Percentiles rank a stretch among this genome's conserved stretches.
These are phyloP conservation scores for Berberis vulgaris DNA, from an alignment of 164 flowering plant genomes.

Conservation along the genomic window DNA sequence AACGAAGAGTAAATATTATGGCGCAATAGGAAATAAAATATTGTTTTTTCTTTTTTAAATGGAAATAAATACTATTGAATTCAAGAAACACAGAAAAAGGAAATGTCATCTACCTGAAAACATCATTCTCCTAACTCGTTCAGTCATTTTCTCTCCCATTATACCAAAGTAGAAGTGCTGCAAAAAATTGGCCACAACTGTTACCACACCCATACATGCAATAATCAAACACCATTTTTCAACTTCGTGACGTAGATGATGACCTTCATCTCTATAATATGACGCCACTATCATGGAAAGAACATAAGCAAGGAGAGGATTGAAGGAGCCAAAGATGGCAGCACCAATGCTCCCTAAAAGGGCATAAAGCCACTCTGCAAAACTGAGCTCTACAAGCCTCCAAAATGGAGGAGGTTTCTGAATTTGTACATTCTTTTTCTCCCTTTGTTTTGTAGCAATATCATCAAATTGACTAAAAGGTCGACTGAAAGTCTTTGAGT, in stretches of 20 bases:
- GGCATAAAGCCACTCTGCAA: slow-evolving; percentile 98
- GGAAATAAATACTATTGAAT: too few species aligned
- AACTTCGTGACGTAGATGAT: slow-evolving; percentile 47
- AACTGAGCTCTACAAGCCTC: slow-evolving; percentile 90
- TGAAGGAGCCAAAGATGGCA: slow-evolving; percentile 93
- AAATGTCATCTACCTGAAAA: slow-evolving; percentile 60
- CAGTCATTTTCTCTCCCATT: slow-evolving; percentile 99
- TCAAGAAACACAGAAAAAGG: not conserved
- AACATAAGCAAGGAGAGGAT: slow-evolving; percentile 94
- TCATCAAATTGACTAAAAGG: slow-evolving; percentile 60
- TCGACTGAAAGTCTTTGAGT: slow-evolving; percentile 92
- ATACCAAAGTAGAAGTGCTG: slow-evolving; percentile 98
- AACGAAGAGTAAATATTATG: too few species aligned
- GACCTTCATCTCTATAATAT: slow-evolving; percentile 50
- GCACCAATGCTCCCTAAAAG: slow-evolving; percentile 92
- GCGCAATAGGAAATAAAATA: too few species aligned
- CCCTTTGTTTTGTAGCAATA: slow-evolving; percentile 29
- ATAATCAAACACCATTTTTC: slow-evolving; percentile 91
- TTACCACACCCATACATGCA: slow-evolving; percentile 89
- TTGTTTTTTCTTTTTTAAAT: too few species aligned
- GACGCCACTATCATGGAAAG: slow-evolving; percentile 61
- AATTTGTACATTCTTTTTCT: slow-evolving; percentile 29
- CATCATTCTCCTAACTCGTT: slow-evolving; percentile 97
- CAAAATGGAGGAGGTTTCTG: slow-evolving; percentile 70
- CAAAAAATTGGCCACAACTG: slow-evolving; percentile 89